A percentile compares a stretch with the other conserved stretches of the same genome.
Evolutionary conservation across 2,329 filamentous ascomycete species (phyloP).

Genomic region (Emydomyces testavorans): DNA sequence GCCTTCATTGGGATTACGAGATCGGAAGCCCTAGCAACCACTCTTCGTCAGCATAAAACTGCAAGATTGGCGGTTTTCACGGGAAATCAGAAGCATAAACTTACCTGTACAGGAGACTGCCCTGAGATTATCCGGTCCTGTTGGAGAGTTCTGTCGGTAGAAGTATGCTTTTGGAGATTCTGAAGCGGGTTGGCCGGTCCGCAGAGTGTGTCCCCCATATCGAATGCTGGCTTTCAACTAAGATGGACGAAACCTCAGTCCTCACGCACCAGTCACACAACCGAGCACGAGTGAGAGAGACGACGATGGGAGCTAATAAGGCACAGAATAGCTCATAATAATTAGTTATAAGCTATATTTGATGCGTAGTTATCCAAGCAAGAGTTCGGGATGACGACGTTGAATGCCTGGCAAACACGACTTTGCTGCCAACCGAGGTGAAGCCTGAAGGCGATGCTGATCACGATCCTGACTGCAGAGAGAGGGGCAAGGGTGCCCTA

Average conservation of each 20-base stretch:
- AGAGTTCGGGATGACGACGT: no score
- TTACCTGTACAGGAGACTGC: constrained; percentile 45
- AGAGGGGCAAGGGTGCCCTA: constrained; percentile 1
- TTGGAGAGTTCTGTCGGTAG: constrained; percentile 58
- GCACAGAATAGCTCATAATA: no score
- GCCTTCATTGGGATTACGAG: constrained; percentile 43
- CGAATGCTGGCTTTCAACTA: constrained; percentile 7
- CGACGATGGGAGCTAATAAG: no score
- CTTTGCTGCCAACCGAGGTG: not conserved
- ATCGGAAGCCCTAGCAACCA: constrained; percentile 48
- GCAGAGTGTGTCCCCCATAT: constrained; percentile 58
- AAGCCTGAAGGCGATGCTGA: constrained; percentile 5
- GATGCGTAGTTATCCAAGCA: no score
- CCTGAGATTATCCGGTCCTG: constrained; percentile 55
- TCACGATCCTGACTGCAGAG: no score
- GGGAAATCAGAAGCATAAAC: constrained; percentile 11
- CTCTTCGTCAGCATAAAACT: not conserved
- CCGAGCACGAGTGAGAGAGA: no score
- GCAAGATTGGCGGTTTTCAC: not conserved
- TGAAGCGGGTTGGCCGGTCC: constrained; percentile 66
- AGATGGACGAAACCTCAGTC: no score
- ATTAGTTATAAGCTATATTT: no score
- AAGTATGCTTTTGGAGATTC: constrained; percentile 58
- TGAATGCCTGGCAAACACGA: not conserved
- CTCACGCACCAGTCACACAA: no score